These are phyloP conservation scores for Bondarzewia mesenterica DNA, from an alignment of 1,284 basidiomycete genomes.

Conservation along the genomic window DNA sequence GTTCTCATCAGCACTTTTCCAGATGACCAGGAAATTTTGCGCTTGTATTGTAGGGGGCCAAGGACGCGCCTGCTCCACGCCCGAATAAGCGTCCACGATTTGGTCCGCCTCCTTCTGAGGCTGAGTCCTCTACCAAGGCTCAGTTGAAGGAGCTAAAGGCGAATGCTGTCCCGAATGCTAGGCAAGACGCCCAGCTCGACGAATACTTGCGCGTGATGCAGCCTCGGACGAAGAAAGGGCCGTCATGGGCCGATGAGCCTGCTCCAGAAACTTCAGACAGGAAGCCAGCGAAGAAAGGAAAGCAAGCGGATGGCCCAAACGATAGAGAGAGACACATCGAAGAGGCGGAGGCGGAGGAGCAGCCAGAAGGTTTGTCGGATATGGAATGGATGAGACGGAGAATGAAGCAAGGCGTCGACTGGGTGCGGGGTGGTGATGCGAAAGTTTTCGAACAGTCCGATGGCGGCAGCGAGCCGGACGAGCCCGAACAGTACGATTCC, in stretches of 20 bases:
- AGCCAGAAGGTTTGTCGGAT: slow-evolving; percentile 40
- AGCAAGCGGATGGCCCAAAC: slow-evolving; percentile 15
- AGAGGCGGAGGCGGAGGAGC: slow-evolving; percentile 10
- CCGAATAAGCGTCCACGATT: slow-evolving; percentile 64
- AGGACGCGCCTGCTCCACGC: slow-evolving; percentile 54
- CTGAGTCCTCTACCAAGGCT: slow-evolving; percentile 3
- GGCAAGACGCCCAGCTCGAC: slow-evolving; percentile 33
- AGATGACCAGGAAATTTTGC: neutral
- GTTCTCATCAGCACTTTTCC: neutral
- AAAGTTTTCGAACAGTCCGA: slow-evolving; percentile 56
- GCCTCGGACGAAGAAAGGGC: slow-evolving; percentile 47
- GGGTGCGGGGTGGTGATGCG: slow-evolving; percentile 21
- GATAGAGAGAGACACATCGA: neutral
- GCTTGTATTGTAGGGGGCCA: slow-evolving; percentile 38
- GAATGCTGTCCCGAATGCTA: slow-evolving; percentile 14
- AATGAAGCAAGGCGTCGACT: slow-evolving; percentile 45
- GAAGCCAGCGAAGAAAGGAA: slow-evolving; percentile 17
- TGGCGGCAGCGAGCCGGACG: slow-evolving; percentile 29
- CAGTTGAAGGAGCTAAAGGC: slow-evolving; percentile 10
- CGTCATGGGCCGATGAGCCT: slow-evolving; percentile 58
- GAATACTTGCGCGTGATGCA: slow-evolving; percentile 62
- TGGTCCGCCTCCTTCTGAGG: slow-evolving; percentile 30
- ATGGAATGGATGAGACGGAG: slow-evolving; percentile 70
- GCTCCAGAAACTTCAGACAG: slow-evolving; percentile 14
- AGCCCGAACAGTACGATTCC: slow-evolving; percentile 3